Base-by-base conservation (phyloP, 352 stramenopile genomes). In the Peronospora farinosa region DNA sequence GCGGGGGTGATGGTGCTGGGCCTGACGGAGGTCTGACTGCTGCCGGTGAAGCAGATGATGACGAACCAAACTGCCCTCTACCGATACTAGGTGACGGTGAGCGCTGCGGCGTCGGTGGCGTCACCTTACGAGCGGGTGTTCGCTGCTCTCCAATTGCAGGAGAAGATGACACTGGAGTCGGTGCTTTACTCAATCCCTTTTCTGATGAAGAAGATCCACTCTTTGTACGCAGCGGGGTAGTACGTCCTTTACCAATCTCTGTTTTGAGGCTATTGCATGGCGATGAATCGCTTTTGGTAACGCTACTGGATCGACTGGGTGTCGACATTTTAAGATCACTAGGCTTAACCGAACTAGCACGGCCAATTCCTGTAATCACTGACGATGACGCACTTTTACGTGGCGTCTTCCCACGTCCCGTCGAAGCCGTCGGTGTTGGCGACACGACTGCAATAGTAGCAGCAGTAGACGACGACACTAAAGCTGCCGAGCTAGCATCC, bases 251-350 rank as follows among this genome's bases (percentile, higher is more conserved):
- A 40, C 65, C 70, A 7, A 64, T 44, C 57, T 84, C 69, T 1
- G 49, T 48, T 38, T 67, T 80, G 40, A 65, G 58, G 17, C 33
- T 43, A 16, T 72, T 65, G 1, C 53, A 47, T 12, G 53, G 47
- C 8, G 65, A 63, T 21, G 78, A 70, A 32, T 86, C 73, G 41
- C 42, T 78, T 60, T 84, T 89, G 30, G 25, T 70, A 2, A 59
- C 65, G 19, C 60, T 72, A 28, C 63, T 72, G 7, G 71, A 69
- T 8, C 72, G 69, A 66, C 63, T 86, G 3, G 77, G 65, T 7
- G 70, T 70, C 8, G 76, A 84, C n/a, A 69, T 74, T 73, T 92
- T 92, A 28, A 92, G 66, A 40, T 92, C 81, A 39, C 88, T 75
- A 3, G 81, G 71, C 53, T 92, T 92, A 6, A 88, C 76, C 2